Evolutionary conservation across 352 stramenopile genomes (phyloP).

Genomic region (Globisporangium paroecandrum): DNA sequence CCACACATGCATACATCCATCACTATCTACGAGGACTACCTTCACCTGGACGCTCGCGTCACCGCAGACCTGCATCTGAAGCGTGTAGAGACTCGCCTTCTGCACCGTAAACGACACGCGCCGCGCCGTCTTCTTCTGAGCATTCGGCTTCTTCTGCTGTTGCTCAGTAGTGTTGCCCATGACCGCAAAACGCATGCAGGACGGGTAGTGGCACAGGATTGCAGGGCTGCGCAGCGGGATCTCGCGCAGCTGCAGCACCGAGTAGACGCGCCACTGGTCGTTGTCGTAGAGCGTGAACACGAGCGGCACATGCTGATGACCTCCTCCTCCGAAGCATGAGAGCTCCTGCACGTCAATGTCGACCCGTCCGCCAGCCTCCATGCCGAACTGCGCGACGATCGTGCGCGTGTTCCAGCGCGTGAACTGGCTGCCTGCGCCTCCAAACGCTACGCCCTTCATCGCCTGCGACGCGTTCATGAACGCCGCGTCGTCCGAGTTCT

Average conservation of each 20-base stretch:
- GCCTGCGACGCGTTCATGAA: slow-evolving; percentile 11
- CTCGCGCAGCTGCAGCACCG: slow-evolving; percentile 54
- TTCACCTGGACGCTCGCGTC: slow-evolving; percentile 49
- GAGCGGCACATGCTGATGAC: slow-evolving; percentile 26
- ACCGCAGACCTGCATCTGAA: slow-evolving; percentile 58
- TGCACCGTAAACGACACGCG: neutral
- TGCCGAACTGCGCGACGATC: slow-evolving; percentile 50
- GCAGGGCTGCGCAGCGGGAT: slow-evolving; percentile 50
- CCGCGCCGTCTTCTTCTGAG: neutral
- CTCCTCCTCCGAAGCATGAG: slow-evolving; percentile 16
- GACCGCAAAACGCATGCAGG: slow-evolving; percentile 41
- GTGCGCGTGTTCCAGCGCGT: slow-evolving; percentile 62
- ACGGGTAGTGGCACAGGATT: slow-evolving; percentile 61
- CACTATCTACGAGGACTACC: slow-evolving; percentile 12
- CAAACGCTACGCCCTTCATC: slow-evolving; percentile 9
- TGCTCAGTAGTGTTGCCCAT: slow-evolving; percentile 1
- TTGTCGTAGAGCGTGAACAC: slow-evolving; percentile 59
- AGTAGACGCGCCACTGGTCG: slow-evolving; percentile 60
- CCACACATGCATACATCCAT: neutral
- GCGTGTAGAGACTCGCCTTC: slow-evolving; percentile 50
- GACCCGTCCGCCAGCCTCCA: slow-evolving; percentile 46
- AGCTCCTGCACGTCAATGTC: slow-evolving; percentile 38
- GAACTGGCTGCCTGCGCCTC: neutral
- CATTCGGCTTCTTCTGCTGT: neutral
- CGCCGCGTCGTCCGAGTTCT: slow-evolving; percentile 2